Conservation (phyloP, 2,329 filamentous ascomycete species). For the Dactylellina leptospora region DNA sequence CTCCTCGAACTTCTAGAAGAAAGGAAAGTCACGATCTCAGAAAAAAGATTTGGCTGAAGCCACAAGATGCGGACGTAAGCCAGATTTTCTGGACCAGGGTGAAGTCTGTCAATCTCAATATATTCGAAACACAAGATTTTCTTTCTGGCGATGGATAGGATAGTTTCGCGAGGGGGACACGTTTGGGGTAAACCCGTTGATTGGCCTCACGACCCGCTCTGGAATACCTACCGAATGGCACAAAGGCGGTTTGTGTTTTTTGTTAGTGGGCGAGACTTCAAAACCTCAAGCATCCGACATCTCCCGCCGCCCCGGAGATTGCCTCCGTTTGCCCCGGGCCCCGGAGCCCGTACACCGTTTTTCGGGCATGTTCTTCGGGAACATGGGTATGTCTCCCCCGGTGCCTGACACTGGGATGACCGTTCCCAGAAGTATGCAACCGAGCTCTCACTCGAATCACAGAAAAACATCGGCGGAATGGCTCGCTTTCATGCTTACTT, state of each 20-base stretch:
- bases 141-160: neutral
- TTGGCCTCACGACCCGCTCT: neutral
- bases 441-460: neutral
- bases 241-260: conserved; percentile 4
- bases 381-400: neutral
- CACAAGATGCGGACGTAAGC: neutral
- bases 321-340: too few relatives aligned
- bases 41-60: too few relatives aligned
- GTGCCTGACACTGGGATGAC: too few relatives aligned
- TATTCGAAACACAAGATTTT: conserved; percentile 2
- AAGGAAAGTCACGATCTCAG: conserved; percentile 20
- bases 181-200: neutral
- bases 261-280: neutral
- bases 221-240: conserved; percentile 1
- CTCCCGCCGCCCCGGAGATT: conserved; percentile 23
- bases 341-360: neutral
- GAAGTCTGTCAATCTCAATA: conserved; percentile 5
- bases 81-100: conserved; percentile 2
- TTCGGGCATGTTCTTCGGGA: neutral
- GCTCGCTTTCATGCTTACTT: neutral
- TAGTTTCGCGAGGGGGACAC: neutral
- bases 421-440: too few relatives aligned
- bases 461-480: conserved; percentile 1
- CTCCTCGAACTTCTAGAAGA: conserved; percentile 36
- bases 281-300: conserved; percentile 31